Percentiles rank a stretch among this genome's conserved stretches.
phyloP scores from a whole-genome alignment of 2,329 filamentous ascomycete species.

The Aurifilum marmelostoma region DNA sequence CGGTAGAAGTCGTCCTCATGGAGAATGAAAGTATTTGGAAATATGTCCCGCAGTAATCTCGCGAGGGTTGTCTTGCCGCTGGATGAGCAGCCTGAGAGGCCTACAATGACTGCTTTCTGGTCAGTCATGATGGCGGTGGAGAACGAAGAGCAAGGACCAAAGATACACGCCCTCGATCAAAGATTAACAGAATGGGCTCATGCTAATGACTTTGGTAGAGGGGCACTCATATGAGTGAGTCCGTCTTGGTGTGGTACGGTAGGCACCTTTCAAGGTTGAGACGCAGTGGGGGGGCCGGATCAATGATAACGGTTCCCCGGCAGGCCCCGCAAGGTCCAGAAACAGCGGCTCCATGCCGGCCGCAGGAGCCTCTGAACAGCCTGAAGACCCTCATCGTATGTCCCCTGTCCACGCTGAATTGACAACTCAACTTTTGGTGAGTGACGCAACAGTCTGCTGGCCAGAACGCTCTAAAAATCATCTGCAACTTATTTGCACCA shows the following conservation, averaged over 20 bases:
- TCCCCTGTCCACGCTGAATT: slow-evolving; percentile 15
- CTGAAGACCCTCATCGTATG: slow-evolving; percentile 3
- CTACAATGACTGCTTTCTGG: slow-evolving; percentile 67
- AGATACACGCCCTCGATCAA: neutral
- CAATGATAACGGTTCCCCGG: slow-evolving; percentile 5
- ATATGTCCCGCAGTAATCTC: slow-evolving; percentile 79
- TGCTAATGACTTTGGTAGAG: neutral
- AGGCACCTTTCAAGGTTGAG: neutral
- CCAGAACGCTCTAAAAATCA: neutral
- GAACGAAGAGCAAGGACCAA: neutral
- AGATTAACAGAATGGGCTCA: neutral
- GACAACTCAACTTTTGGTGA: neutral
- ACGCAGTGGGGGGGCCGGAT: neutral
- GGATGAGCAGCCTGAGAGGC: slow-evolving; percentile 86
- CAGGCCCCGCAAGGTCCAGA: slow-evolving; percentile 4
- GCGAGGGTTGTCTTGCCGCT: slow-evolving; percentile 95
- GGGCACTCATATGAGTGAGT: neutral
- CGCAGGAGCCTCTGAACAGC: slow-evolving; percentile 2
- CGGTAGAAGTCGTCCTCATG: slow-evolving; percentile 98
- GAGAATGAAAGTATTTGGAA: slow-evolving; percentile 78
- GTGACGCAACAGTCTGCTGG: slow-evolving; percentile 25
- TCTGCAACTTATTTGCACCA: neutral
- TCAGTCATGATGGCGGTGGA: slow-evolving; percentile 37
- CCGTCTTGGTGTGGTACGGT: neutral
- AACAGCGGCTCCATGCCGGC: neutral